Evolutionary conservation across 2,329 filamentous ascomycete genomes (phyloP), one percentile per base, ranked within the genome.

Genomic region (Xylariaceae sp.): DNA sequence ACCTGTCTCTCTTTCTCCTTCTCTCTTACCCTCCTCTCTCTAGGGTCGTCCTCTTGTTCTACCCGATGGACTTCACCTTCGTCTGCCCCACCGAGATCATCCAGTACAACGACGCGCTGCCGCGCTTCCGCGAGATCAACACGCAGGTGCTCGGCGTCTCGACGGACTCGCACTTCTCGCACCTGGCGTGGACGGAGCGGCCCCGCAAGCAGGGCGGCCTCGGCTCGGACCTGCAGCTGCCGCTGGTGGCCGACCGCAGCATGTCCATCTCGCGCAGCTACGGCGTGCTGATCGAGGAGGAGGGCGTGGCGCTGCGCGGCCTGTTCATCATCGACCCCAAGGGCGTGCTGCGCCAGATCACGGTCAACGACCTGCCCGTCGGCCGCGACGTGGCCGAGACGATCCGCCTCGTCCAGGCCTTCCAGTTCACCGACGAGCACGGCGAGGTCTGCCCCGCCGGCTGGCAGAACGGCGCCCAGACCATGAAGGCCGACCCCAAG

Each of bases 391-490:
- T 80, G 35, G 72, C 78, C 52, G 77, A 81, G 61, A 71, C 73
- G 2, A 64, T 78, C 46, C 73, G 77, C 23, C 80, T 82, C 1
- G 72, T 80, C 38, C 70, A 81, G 45, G 80, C 82, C 5, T 88
- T 88, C 58, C 84, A 89, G 59, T 85, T 90, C 65, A 83, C 83
- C 10, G 83, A 89, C 46, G 83, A 86, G 47, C 85, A 83, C 68
- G 88, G 87, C 60, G 78, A 85, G 55, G 73, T 86, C 35, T 89
- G 67, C 59, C 67, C 67, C 28, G 67, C 67, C 34, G 67, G 65
- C 48, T 70, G 67, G 67, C 59, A 61, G 39, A 53, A 61, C 38
- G 67, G 67, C 32, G 53, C 52, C 50, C 61, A 68, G 56, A 60
- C 58, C 33, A 68, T 70, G 57, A 70, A 70, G 64, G 62, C 67